A percentile compares a stretch with the other conserved stretches of the same genome.
Evolutionary conservation across 805 yeast genomes (phyloP).

Genomic region (Nakazawaea laoshanensis): DNA sequence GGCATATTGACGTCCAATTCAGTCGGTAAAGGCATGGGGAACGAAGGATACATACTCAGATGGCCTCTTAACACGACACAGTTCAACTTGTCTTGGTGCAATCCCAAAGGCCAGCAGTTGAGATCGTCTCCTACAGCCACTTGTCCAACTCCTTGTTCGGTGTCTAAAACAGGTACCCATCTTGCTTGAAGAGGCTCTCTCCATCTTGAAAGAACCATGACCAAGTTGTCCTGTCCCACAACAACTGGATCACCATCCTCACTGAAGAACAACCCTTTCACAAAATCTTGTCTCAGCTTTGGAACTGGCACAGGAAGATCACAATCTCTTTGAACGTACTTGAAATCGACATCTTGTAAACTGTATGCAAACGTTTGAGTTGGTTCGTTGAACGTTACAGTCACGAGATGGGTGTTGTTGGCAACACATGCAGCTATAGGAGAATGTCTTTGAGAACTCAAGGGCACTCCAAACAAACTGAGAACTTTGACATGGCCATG

Average conservation of each 20-base stretch:
- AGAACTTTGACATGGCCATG: slow-evolving; percentile 67
- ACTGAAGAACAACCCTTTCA: slow-evolving; percentile 73
- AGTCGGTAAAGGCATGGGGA: slow-evolving; percentile 80
- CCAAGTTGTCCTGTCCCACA: slow-evolving; percentile 68
- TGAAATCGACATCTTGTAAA: slow-evolving; percentile 28
- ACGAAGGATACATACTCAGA: slow-evolving; percentile 50
- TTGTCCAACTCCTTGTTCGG: slow-evolving; percentile 40
- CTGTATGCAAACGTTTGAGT: slow-evolving; percentile 20
- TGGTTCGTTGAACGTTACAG: slow-evolving; percentile 28
- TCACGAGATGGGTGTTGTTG: slow-evolving; percentile 45
- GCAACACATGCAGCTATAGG: slow-evolving; percentile 73
- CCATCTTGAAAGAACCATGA: slow-evolving; percentile 72
- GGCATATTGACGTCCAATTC: slow-evolving; percentile 72
- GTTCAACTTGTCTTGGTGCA: slow-evolving; percentile 58
- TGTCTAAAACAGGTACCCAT: slow-evolving; percentile 82
- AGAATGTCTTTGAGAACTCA: slow-evolving; percentile 57
- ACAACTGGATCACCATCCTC: slow-evolving; percentile 87
- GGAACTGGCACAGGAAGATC: slow-evolving; percentile 31
- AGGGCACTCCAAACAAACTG: slow-evolving; percentile 66
- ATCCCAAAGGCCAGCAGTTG: slow-evolving; percentile 83
- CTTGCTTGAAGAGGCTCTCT: slow-evolving; percentile 64
- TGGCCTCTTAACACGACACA: slow-evolving; percentile 69
- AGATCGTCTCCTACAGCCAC: slow-evolving; percentile 48
- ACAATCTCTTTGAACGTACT: slow-evolving; percentile 32
- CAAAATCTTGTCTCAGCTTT: slow-evolving; percentile 21